phyloP scores from a whole-genome alignment of 352 stramenopile genomes.

The Globisporangium cederbergense region DNA sequence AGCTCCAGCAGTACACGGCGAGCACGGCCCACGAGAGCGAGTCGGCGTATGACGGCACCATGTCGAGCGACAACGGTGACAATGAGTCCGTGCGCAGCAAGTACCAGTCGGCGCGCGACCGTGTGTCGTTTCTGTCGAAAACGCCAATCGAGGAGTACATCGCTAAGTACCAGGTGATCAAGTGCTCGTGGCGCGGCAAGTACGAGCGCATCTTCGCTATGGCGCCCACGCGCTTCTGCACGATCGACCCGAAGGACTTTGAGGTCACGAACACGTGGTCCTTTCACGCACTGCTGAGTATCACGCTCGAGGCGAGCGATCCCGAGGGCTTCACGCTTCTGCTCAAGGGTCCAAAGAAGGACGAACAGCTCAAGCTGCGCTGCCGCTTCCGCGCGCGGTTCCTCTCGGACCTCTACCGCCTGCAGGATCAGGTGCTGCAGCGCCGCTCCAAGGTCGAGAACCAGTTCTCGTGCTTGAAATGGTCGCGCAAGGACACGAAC shows the following conservation, averaged over 20 bases:
- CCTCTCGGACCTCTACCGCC: conserved; percentile 74
- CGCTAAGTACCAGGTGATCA: conserved; percentile 83
- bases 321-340: conserved; percentile 55
- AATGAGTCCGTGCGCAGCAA: conserved; percentile 9
- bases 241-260: conserved; percentile 84
- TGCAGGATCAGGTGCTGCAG: conserved; percentile 53
- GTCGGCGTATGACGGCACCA: not conserved
- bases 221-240: conserved; percentile 75
- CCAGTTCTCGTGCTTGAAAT: conserved; percentile 65
- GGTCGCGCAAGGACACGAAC: conserved; percentile 39
- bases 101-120: conserved; percentile 23
- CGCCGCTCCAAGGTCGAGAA: conserved; percentile 27
- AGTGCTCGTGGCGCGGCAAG: conserved; percentile 81
- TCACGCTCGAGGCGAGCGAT: conserved; percentile 63
- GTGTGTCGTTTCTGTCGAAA: conserved; percentile 31
- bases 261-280: conserved; percentile 88
- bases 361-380: conserved; percentile 77
- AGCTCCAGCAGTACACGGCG: not conserved
- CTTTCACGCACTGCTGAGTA: conserved; percentile 43
- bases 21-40: conserved; percentile 4
- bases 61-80: conserved; percentile 12
- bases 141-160: conserved; percentile 80
- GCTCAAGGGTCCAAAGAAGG: conserved; percentile 76
- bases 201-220: conserved; percentile 87
- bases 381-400: conserved; percentile 74